Base-by-base conservation (phyloP, 768 basidiomycete genomes). In the Mycena alexandri region DNA sequence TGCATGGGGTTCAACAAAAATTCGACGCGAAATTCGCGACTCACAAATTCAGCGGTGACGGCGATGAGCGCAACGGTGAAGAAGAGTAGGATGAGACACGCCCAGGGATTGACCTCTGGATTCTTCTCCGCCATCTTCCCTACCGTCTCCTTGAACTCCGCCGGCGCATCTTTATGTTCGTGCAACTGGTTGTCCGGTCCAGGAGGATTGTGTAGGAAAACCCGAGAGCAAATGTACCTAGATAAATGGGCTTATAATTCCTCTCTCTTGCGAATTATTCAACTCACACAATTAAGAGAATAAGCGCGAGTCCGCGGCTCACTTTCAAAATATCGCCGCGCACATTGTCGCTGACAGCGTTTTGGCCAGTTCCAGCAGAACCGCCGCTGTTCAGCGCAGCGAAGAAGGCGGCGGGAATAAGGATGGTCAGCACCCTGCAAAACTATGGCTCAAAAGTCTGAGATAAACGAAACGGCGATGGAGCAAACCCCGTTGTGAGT, bases 121-220 rank as follows among this genome's bases (percentile, higher is more conserved):
- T 87, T 84, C 24, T 76, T 74, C 6, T 72, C 57, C 12, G 76
- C 75, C 24, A 84, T 72, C 3, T 75, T 71, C 29, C 75, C 76
- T 46, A 81, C 80, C 70, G 83, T 78, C n/a, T 83, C 76, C 62
- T 77, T 80, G 29, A 87, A 74, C 16, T 81, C 81, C 22, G 73
- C 73, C 22, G 87, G 84, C 2, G 86, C 85, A 46, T 83, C 77
- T 3, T 83, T 79, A n/a, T 79, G 78, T 12, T 79, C 74, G 17
- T 72, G 72, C 33, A 86, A 76, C 24, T 79, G 80, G 67, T 86
- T 84, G 22, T 83, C 81, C 0, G 87, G 82, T 4, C 89, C 89
- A 1, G 91, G 91, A 3, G 90, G 90, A 73, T 91, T 85, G 75
- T 90, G 88, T 38, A 92, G 75, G 77, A 86, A 93, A 24, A 93